Evolutionary conservation across 345 rosid species (phyloP).

Genomic region (Raphanus sativus): DNA sequence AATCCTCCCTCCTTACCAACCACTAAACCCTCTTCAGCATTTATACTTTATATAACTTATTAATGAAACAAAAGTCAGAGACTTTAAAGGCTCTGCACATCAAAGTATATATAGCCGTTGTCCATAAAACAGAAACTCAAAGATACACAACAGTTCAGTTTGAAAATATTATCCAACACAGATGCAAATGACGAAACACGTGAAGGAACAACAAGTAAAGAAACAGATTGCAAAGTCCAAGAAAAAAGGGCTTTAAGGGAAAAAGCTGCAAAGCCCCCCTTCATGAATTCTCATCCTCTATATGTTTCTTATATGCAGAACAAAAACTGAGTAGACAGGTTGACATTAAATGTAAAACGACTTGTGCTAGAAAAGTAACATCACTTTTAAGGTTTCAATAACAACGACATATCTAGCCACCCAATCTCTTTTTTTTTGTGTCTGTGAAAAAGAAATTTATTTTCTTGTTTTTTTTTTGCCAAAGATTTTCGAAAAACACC

Average conservation of each 20-base stretch:
- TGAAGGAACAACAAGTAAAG: conserved; percentile 40
- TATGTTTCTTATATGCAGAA: conserved; percentile 21
- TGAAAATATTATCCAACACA: conserved; percentile 10
- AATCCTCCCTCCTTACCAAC: conserved; percentile 22
- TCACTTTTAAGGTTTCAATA: neutral
- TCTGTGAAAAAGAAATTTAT: conserved; percentile 14
- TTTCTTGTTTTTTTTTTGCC: neutral
- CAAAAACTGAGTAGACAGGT: neutral
- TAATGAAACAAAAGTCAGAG: conserved; percentile 28
- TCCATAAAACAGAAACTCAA: conserved; percentile 20
- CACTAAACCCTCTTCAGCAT: conserved; percentile 32
- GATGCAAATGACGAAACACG: conserved; percentile 9
- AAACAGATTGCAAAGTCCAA: conserved; percentile 43
- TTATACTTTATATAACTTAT: conserved; percentile 24
- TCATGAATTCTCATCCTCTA: neutral
- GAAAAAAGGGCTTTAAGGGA: conserved; percentile 13
- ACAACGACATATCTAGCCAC: neutral
- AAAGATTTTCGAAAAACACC: conserved; percentile 10
- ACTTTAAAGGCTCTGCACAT: conserved; percentile 25
- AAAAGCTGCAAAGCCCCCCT: neutral
- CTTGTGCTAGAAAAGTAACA: conserved; percentile 10
- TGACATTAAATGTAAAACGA: conserved; percentile 12
- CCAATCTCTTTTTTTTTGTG: conserved; percentile 4
- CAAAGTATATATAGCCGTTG: neutral
- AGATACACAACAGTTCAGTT: conserved; percentile 7